Evolutionary conservation across 257 asterid genomes (phyloP), one percentile per base, ranked within the genome.

Genomic region (Primulina huaijiensis): DNA sequence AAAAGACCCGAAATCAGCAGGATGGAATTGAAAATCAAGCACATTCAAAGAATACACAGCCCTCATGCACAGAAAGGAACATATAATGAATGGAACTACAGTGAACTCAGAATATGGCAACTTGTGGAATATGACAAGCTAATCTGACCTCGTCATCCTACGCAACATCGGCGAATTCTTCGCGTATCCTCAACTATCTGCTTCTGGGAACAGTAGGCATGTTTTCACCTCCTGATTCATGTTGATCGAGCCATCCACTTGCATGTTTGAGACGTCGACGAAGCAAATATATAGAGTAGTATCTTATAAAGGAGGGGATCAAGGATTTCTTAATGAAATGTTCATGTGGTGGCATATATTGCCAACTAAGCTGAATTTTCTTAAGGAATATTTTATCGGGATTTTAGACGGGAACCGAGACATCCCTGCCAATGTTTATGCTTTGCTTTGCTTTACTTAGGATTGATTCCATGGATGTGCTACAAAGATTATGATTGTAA

Each of bases 281-380:
- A 55, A 77, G 30, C 83, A 76, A 2, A 73, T 71, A 34, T 66
- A 68, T 21, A 84, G 87, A n/a, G 78, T 92, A 3, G 80, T 86
- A 14, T 92, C 98, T 1, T 92, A 92, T 82, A 92, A 92, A 64
- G 98, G 97, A 40, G 98, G 98, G 17, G 98, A 92, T 12, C 98
- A 92, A 70, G 98, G 97, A 0, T 92, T 86, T 25, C 73, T 92
- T 4, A 92, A 92, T 62, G 95, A 92, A 77, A 67, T 92, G 0
- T 92, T 88, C 68, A 95, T 90, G 5, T 88, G 92, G 91, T 88
- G 97, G 98, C 98, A 92, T 70, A 72, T 97, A n/a, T 58, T 92
- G 64, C 95, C 98, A 2, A 73, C 96, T 58, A 61, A 97, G 31
- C 82, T 87, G 0, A 92, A 92, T 6, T 92, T 82, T 65, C 69